Evolutionary conservation across 2,329 filamentous ascomycete genomes (phyloP).

Genomic region (Zarea fungicola): DNA sequence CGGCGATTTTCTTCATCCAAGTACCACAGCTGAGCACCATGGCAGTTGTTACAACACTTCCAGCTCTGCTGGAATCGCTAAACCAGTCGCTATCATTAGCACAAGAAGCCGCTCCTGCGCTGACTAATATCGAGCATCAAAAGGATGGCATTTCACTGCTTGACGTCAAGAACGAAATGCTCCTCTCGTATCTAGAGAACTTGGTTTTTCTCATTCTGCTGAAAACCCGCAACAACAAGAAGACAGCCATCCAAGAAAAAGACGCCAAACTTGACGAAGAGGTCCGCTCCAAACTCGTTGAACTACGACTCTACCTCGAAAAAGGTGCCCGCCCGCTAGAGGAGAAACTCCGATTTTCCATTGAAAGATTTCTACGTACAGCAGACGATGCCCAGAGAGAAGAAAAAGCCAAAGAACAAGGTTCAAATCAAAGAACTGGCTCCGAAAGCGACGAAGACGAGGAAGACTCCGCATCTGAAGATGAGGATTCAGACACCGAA

Average conservation of each 20-base stretch:
- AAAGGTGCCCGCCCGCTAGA: conserved; percentile 88
- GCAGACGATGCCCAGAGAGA: conserved; percentile 65
- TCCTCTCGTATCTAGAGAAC: conserved; percentile 93
- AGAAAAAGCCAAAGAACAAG: conserved; percentile 30
- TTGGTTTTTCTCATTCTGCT: conserved; percentile 81
- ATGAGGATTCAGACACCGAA: conserved; percentile 22
- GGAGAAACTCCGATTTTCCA: conserved; percentile 86
- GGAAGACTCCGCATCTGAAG: conserved; percentile 25
- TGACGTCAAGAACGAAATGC: conserved; percentile 94
- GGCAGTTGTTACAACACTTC: conserved; percentile 45
- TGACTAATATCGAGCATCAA: conserved; percentile 62
- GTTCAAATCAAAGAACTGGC: conserved; percentile 19
- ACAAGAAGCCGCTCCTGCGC: conserved; percentile 60
- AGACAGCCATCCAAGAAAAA: conserved; percentile 15
- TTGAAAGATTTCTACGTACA: conserved; percentile 87
- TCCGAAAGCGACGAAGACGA: conserved; percentile 19
- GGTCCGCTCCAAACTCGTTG: conserved; percentile 80
- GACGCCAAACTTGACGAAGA: conserved; percentile 48
- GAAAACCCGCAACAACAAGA: conserved; percentile 60
- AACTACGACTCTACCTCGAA: conserved; percentile 87
- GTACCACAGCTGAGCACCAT: conserved; percentile 26
- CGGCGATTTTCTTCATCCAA: conserved; percentile 11
- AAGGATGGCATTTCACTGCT: conserved; percentile 88
- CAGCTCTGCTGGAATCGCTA: conserved; percentile 48
- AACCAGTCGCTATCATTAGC: conserved; percentile 57